Percentiles rank a stretch among this genome's conserved stretches.
Conservation (phyloP, 1,284 basidiomycete species). For the Malassezia nana region DNA sequence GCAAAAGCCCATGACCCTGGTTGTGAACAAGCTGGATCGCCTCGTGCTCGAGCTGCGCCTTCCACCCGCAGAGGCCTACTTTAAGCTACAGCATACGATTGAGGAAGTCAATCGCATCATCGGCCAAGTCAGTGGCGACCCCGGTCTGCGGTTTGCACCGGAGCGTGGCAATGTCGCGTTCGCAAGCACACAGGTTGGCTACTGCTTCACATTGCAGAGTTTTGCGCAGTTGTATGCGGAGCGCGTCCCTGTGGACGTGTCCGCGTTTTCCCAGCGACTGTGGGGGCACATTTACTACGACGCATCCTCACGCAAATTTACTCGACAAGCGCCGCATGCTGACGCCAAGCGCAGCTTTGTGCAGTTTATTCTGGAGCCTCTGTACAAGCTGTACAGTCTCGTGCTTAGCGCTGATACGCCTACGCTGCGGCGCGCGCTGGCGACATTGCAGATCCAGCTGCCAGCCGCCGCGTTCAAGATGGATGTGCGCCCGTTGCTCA, state of each 20-base stretch:
- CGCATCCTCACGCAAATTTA: slow-evolving; percentile 70
- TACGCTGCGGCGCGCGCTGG: slow-evolving; percentile 69
- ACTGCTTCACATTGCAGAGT: slow-evolving; percentile 88
- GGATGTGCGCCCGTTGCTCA: slow-evolving; percentile 87
- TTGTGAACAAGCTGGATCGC: slow-evolving; percentile 96
- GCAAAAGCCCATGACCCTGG: slow-evolving; percentile 76
- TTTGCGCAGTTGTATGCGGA: slow-evolving; percentile 96
- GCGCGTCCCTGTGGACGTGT: slow-evolving; percentile 55
- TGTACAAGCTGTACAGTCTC: slow-evolving; percentile 92
- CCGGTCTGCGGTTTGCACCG: slow-evolving; percentile 74
- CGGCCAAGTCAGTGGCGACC: slow-evolving; percentile 69
- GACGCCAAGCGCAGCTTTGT: slow-evolving; percentile 80
- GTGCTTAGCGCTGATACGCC: slow-evolving; percentile 87
- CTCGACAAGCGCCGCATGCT: slow-evolving; percentile 68
- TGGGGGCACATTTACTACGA: slow-evolving; percentile 99
- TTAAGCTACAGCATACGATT: slow-evolving; percentile 97
- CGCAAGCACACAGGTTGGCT: slow-evolving; percentile 89
- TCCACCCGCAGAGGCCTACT: slow-evolving; percentile 90
- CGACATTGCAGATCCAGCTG: slow-evolving; percentile 68
- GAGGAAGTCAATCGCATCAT: slow-evolving; percentile 80
- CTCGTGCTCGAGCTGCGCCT: slow-evolving; percentile 91
- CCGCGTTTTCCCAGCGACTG: slow-evolving; percentile 65
- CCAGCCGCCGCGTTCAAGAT: slow-evolving; percentile 95
- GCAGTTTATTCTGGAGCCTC: slow-evolving; percentile 87
- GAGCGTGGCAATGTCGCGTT: slow-evolving; percentile 96